Conservation (phyloP, 1,139 yeast genomes). For the Yamadazyma triangularis region DNA sequence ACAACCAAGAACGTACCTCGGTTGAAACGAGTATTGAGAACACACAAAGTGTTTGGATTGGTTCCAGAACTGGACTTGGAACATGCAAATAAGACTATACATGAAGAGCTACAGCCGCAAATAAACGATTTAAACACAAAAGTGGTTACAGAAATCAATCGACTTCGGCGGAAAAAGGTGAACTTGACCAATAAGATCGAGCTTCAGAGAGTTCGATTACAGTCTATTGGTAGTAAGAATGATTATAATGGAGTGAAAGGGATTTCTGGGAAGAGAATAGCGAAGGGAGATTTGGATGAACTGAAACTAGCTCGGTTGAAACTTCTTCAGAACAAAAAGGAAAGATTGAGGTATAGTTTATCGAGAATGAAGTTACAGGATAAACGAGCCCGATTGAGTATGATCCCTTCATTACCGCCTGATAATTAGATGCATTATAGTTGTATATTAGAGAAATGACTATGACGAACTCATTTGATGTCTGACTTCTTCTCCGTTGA, state of each 20-base stretch:
- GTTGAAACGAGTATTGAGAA: slow-evolving; percentile 27
- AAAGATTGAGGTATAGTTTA: slow-evolving; percentile 33
- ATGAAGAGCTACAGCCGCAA: slow-evolving; percentile 31
- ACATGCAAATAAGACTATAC: slow-evolving; percentile 31
- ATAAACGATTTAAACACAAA: slow-evolving; percentile 26
- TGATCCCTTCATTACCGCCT: slow-evolving; percentile 14
- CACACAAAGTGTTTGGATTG: slow-evolving; percentile 38
- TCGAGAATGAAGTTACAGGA: slow-evolving; percentile 18
- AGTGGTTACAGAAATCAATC: slow-evolving; percentile 30
- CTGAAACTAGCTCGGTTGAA: slow-evolving; percentile 26
- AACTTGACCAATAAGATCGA: slow-evolving; percentile 28
- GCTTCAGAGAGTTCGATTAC: slow-evolving; percentile 29
- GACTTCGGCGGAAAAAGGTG: slow-evolving; percentile 21
- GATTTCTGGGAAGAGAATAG: slow-evolving; percentile 1
- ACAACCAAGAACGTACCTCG: slow-evolving; percentile 33
- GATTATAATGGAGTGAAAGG: slow-evolving; percentile 3
- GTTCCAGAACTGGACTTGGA: slow-evolving; percentile 38
- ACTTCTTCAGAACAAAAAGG: slow-evolving; percentile 33
- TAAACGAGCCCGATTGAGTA: slow-evolving; percentile 16
- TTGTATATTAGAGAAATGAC: slow-evolving; percentile 5
- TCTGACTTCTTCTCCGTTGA: slow-evolving; percentile 33
- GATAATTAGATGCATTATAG: slow-evolving; percentile 1
- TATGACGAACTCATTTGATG: too few relatives aligned
- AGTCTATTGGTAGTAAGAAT: slow-evolving; percentile 16
- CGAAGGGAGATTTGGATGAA: slow-evolving; percentile 12